Evolutionary conservation across 441 rosid genomes (phyloP).

Genomic region (Isatis lusitanica): DNA sequence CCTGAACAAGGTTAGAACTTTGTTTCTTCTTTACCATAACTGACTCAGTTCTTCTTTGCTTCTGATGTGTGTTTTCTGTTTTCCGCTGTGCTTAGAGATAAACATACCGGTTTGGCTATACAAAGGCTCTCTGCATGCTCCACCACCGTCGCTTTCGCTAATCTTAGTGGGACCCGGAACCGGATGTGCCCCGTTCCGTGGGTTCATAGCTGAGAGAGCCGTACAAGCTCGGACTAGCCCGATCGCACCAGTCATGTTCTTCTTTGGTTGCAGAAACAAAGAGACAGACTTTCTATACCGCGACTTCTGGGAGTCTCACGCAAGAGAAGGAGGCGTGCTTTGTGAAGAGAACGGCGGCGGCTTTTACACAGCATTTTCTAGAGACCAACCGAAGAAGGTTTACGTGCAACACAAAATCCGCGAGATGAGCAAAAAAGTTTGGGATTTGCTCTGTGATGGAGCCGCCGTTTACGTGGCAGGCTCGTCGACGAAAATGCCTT

Average conservation of each 20-base stretch:
- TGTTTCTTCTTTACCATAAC: background rate
- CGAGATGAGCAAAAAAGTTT: constrained; percentile 58
- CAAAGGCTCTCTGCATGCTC: constrained; percentile 79
- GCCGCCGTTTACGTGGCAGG: constrained; percentile 84
- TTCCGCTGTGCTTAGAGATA: constrained; percentile 42
- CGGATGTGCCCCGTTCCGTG: constrained; percentile 94
- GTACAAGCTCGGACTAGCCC: constrained; percentile 46
- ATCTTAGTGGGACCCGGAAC: constrained; percentile 93
- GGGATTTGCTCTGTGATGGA: constrained; percentile 62
- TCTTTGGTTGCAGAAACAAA: constrained; percentile 87
- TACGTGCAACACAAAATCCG: constrained; percentile 85
- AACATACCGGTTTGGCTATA: constrained; percentile 75
- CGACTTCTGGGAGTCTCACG: constrained; percentile 71
- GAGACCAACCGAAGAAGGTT: constrained; percentile 86
- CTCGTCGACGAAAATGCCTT: constrained; percentile 93
- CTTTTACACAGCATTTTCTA: constrained; percentile 79
- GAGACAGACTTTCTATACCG: constrained; percentile 71
- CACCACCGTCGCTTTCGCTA: constrained; percentile 70
- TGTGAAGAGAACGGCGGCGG: constrained; percentile 82
- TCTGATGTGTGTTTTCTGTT: background rate
- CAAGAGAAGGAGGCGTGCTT: constrained; percentile 54
- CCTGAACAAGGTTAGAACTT: constrained; percentile 61
- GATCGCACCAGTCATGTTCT: constrained; percentile 69
- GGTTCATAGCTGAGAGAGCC: constrained; percentile 82
- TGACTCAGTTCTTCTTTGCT: constrained; percentile 12